Conservation (phyloP, 2,329 filamentous ascomycete genomes). For the Capronia americana region DNA sequence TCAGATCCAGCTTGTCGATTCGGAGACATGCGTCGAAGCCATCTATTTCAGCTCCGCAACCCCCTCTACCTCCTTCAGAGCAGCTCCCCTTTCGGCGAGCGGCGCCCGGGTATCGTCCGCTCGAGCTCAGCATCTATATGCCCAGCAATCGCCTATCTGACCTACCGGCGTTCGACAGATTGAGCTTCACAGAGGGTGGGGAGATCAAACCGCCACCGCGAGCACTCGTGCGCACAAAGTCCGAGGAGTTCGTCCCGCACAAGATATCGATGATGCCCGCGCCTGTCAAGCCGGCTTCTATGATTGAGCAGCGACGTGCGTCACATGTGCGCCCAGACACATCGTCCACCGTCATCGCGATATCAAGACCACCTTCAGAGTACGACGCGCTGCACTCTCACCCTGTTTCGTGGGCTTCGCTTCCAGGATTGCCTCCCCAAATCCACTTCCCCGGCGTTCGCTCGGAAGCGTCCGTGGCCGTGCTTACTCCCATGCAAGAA, state of each 20-base stretch:
- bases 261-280: conserved; percentile 31
- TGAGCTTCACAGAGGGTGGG: conserved; percentile 44
- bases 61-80: conserved; percentile 20
- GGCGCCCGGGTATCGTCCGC: conserved; percentile 46
- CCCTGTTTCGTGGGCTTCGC: conserved; percentile 40
- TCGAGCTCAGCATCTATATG: conserved; percentile 56
- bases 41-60: conserved; percentile 50
- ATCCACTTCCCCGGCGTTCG: conserved; percentile 42
- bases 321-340: conserved; percentile 27
- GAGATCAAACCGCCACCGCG: conserved; percentile 45
- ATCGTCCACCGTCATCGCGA: conserved; percentile 34
- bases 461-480: conserved; percentile 33
- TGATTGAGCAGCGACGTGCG: conserved; percentile 37
- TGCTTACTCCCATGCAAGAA: conserved; percentile 39
- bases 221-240: conserved; percentile 42
- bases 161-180: conserved; percentile 52
- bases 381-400: conserved; percentile 40
- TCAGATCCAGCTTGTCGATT: conserved; percentile 50
- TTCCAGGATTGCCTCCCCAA: conserved; percentile 37
- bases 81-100: conserved; percentile 34
- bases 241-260: conserved; percentile 34
- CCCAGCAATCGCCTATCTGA: conserved; percentile 53
- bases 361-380: conserved; percentile 36
- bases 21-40: conserved; percentile 45
- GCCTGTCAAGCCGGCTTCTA: conserved; percentile 34